Evolutionary conservation across 208 protist species (phyloP).

Genomic region (Acanthamoeba triangularis): DNA sequence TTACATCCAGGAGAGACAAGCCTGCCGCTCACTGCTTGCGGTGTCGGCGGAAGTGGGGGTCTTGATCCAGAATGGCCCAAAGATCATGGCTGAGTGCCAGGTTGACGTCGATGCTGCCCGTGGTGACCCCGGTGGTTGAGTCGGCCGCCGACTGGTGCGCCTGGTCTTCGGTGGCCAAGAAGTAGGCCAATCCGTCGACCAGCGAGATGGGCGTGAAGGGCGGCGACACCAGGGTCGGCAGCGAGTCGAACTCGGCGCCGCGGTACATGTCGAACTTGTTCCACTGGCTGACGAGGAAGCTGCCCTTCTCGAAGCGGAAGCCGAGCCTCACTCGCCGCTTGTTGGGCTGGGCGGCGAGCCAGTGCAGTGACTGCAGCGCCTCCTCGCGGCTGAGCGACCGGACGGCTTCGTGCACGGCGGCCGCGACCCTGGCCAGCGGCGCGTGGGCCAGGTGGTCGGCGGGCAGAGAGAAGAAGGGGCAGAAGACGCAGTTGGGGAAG

Average conservation of each 20-base stretch:
- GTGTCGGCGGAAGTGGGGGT: neutral
- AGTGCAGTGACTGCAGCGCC: conserved; percentile 41
- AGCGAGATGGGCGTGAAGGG: conserved; percentile 77
- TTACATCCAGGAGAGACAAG: too few relatives aligned
- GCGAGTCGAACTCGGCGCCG: conserved; percentile 28
- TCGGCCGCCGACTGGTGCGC: neutral
- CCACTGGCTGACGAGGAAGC: conserved; percentile 77
- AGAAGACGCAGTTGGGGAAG: conserved; percentile 62
- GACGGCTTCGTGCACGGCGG: neutral
- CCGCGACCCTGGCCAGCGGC: conserved; percentile 43
- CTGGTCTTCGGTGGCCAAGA: conserved; percentile 64
- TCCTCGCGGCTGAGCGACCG: conserved; percentile 44
- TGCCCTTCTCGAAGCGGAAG: conserved; percentile 18
- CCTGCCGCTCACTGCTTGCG: too few relatives aligned
- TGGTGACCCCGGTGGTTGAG: neutral
- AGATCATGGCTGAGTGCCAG: conserved; percentile 33
- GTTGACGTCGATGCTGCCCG: conserved; percentile 44
- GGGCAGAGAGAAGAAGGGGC: conserved; percentile 10
- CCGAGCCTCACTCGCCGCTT: conserved; percentile 55
- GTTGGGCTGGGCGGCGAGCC: conserved; percentile 74
- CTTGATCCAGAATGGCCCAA: conserved; percentile 53
- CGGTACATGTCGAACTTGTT: conserved; percentile 77
- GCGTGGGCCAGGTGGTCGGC: conserved; percentile 18
- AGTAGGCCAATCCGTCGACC: conserved; percentile 42
- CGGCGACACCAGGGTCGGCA: conserved; percentile 42